A percentile compares a stretch with the other conserved stretches of the same genome.
These are phyloP conservation scores for Polymyxa betae DNA, from an alignment of 208 protist species.

Conservation along the genomic window DNA sequence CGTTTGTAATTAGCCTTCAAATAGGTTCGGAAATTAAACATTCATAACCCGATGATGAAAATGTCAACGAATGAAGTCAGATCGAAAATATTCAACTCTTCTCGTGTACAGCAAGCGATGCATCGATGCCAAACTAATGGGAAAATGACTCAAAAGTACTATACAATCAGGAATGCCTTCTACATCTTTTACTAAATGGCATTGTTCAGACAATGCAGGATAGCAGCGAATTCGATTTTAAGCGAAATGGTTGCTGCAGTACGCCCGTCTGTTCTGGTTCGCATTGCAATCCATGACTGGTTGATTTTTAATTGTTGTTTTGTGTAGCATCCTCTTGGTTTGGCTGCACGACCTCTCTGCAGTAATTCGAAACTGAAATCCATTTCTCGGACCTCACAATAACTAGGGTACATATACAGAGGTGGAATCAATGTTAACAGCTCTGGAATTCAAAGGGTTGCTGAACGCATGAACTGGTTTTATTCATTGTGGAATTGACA, in stretches of 20 bases:
- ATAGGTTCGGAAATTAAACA: background rate
- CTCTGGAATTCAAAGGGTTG: background rate
- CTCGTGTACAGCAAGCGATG: background rate
- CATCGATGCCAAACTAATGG: background rate
- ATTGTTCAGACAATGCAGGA: background rate
- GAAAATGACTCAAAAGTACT: background rate
- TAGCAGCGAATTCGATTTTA: background rate
- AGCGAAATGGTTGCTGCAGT: conserved; percentile 13
- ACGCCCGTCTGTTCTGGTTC: background rate
- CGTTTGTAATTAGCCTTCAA: background rate
- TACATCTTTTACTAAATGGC: background rate
- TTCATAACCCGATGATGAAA: background rate
- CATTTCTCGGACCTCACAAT: background rate
- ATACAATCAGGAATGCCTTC: background rate
- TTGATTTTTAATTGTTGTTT: background rate
- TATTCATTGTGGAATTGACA: background rate
- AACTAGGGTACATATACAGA: conserved; percentile 1
- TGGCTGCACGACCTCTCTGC: background rate
- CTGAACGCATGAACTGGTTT: background rate
- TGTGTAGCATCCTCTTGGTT: conserved; percentile 37
- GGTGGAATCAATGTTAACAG: conserved; percentile 35
- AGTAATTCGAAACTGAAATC: conserved; percentile 1
- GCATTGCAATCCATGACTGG: background rate
- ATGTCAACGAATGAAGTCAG: background rate
- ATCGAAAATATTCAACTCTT: background rate